Base-by-base conservation (phyloP, 495 filamentous ascomycete genomes). In the Aspergillus olivimuriae region DNA sequence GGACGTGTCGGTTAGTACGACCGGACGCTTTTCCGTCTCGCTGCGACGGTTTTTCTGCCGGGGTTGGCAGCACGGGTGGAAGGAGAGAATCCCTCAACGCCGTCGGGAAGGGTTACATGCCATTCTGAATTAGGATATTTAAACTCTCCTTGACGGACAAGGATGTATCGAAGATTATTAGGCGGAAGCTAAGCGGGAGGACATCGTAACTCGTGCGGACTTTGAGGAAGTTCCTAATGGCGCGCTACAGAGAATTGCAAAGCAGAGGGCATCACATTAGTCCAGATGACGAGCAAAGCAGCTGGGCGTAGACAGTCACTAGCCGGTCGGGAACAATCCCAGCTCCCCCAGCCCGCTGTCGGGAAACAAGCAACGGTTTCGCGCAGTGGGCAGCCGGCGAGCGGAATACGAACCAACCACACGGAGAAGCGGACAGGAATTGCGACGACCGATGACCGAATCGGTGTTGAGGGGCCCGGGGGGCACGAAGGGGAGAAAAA, bases 131-230 rank as follows among this genome's bases (percentile, higher is more conserved):
- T 46, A 98, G 75, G 46, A 95, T 95, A 59, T 89, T 89, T 47
- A 99, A 66, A 65, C 89, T 95, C 77, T 96, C 95, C 69, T 94
- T 95, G 46, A 99, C 94, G 17, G 95, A 81, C 38, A 99, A 76
- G 44, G 86, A 80, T 35, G 89, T 97, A 62, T 97, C 92, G 62
- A 99, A 86, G 41, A 97, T 80, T 58, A 99, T 90, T 40, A 99
- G 81, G 43, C 92, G 84, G 67, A 92, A 99, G 46, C 89, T 95
- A 37, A 99, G 80, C n/a, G 92, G 92, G 17, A 99, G 79, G 49
- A 99, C 94, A 68, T 99, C 92, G 74, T 99, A 97, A 58, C 89
- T 95, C 26, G 84, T 96, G 50, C 92, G 84, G 48, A 94, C 86
- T 65, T 91, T 95, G 55, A 99, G 78, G 71, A 99, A 99, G 53